Evolutionary conservation across 2,329 filamentous ascomycete genomes (phyloP).

Genomic region (Orbilia blumenaviensis): DNA sequence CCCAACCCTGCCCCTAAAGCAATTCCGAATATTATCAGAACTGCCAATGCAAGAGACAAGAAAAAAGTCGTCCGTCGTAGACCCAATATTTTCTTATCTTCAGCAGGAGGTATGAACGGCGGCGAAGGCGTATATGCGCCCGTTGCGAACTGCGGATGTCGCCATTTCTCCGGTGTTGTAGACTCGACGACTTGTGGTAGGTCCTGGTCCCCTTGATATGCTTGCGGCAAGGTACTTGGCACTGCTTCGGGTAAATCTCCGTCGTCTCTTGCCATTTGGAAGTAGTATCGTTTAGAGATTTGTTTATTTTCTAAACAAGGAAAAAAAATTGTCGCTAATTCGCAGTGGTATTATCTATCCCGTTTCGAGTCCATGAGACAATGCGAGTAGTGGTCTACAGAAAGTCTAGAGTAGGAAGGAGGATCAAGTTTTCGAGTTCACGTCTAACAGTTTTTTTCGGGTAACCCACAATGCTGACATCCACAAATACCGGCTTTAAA

Average conservation of each 20-base stretch:
- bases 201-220: constrained; percentile 13
- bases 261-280: constrained; percentile 9
- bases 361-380: neutral
- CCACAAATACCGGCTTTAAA: neutral
- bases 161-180: constrained; percentile 4
- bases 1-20: constrained; percentile 33
- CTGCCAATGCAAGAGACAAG: constrained; percentile 21
- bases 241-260: constrained; percentile 25
- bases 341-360: neutral
- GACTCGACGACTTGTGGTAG: constrained; percentile 16
- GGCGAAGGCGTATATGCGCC: constrained; percentile 30
- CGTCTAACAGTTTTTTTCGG: neutral
- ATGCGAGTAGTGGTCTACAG: too few relatives aligned
- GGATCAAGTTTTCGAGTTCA: neutral
- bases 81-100: constrained; percentile 23
- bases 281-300: neutral
- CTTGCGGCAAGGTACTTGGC: constrained; percentile 22
- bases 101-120: constrained; percentile 9
- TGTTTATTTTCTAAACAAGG: neutral
- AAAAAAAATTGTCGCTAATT: neutral
- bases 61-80: constrained; percentile 27
- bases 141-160: constrained; percentile 18
- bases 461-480: constrained; percentile 4
- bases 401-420: neutral
- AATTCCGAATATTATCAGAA: constrained; percentile 32